These are phyloP conservation scores for Ulvella scutata DNA, from an alignment of 139 green algal genomes.

Conservation along the genomic window DNA sequence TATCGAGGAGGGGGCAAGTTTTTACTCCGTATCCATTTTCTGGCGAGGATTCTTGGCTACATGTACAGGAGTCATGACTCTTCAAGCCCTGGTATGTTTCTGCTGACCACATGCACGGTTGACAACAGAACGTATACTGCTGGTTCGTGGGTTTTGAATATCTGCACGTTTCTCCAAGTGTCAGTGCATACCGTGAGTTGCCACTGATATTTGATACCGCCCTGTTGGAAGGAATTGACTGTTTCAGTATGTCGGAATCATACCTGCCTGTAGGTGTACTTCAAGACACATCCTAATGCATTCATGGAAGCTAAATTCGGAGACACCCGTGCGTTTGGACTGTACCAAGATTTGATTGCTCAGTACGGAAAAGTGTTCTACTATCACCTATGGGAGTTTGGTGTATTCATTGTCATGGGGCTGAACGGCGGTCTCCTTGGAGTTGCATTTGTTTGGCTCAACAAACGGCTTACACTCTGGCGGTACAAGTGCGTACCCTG, in stretches of 20 bases:
- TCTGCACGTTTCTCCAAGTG: neutral
- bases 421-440: conserved; percentile 24
- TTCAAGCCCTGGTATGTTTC: neutral
- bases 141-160: neutral
- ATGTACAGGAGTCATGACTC: neutral
- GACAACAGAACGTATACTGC: neutral
- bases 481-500: conserved; percentile 18
- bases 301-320: neutral
- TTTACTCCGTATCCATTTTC: conserved; percentile 15
- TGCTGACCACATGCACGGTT: neutral
- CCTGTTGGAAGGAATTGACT: conserved; percentile 3
- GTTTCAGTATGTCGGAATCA: conserved; percentile 1
- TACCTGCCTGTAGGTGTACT: neutral
- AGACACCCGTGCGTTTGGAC: neutral
- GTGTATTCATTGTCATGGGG: conserved; percentile 39
- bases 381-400: conserved; percentile 5
- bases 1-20: conserved; percentile 18
- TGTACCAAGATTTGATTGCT: too few species aligned
- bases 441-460: conserved; percentile 20
- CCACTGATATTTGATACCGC: conserved; percentile 7
- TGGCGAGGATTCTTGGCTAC: conserved; percentile 13
- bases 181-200: neutral
- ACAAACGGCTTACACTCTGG: conserved; percentile 15
- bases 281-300: neutral
- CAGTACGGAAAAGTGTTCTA: too few species aligned